Evolutionary conservation across 768 basidiomycete genomes (phyloP).

Genomic region (Ramaria sp.): DNA sequence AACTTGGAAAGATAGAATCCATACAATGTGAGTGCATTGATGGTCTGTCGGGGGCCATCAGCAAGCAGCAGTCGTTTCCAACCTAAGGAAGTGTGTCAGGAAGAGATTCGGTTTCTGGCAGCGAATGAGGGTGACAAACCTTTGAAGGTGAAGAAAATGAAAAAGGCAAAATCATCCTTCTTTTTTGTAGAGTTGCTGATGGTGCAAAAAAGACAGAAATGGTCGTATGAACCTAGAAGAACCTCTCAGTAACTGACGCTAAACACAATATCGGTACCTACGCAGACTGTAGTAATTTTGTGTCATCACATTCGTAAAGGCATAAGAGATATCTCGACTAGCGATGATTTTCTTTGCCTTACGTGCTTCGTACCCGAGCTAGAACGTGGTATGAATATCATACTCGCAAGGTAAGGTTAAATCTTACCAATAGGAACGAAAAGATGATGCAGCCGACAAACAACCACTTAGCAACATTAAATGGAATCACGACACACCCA

Average conservation of each 20-base stretch:
- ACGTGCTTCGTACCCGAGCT: constrained; percentile 87
- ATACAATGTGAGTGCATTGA: constrained; percentile 96
- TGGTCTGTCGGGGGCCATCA: constrained; percentile 93
- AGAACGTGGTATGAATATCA: neutral
- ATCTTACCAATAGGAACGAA: constrained; percentile 83
- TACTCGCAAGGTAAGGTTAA: neutral
- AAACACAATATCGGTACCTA: constrained; percentile 28
- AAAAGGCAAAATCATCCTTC: constrained; percentile 97
- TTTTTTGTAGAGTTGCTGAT: constrained; percentile 93
- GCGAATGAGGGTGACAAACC: constrained; percentile 41
- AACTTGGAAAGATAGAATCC: constrained; percentile 65
- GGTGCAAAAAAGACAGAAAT: constrained; percentile 97
- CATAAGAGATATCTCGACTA: constrained; percentile 93
- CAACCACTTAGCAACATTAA: constrained; percentile 86
- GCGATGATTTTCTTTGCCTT: constrained; percentile 92
- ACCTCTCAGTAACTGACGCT: neutral
- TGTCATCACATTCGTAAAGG: constrained; percentile 96
- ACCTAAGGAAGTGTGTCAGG: constrained; percentile 29
- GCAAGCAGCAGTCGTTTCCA: constrained; percentile 87
- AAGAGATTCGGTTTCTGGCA: neutral
- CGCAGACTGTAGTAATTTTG: constrained; percentile 94
- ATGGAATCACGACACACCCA: constrained; percentile 79
- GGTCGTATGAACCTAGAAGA: constrained; percentile 76
- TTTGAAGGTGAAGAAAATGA: constrained; percentile 99
- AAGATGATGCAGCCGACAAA: constrained; percentile 98